phyloP scores from a whole-genome alignment of 306 rosid species.

The Quercus rubra region DNA sequence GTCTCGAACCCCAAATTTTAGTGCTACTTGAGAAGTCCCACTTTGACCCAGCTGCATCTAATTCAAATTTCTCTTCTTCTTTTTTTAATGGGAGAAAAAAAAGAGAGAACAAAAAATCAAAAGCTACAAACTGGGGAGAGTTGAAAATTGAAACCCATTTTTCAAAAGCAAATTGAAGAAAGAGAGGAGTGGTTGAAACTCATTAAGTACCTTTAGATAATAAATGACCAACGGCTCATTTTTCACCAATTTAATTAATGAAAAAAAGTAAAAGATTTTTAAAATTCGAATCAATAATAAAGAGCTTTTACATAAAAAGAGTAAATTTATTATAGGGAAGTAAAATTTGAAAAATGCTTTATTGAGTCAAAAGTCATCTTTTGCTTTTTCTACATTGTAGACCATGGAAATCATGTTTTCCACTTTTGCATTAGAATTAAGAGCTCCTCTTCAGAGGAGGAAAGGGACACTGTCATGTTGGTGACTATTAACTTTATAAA shows the following conservation, averaged over 20 bases:
- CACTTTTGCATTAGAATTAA: constrained; percentile 50
- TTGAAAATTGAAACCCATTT: too few relatives aligned
- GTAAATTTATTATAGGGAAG: not conserved
- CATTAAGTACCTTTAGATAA: too few relatives aligned
- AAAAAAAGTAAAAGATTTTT: too few relatives aligned
- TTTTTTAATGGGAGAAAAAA: too few relatives aligned
- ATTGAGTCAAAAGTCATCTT: constrained; percentile 52
- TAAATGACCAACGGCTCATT: too few relatives aligned
- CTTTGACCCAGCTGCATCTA: too few relatives aligned
- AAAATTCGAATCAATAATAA: not conserved
- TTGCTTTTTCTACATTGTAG: constrained; percentile 55
- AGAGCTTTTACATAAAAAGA: not conserved
- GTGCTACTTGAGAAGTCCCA: not conserved
- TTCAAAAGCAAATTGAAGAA: too few relatives aligned
- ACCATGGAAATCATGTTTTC: constrained; percentile 55
- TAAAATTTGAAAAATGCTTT: not conserved
- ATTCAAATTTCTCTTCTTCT: too few relatives aligned
- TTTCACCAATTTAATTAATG: too few relatives aligned
- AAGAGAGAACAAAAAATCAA: too few relatives aligned
- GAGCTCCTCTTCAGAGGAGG: constrained; percentile 40
- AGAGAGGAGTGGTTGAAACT: too few relatives aligned
- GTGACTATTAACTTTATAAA: constrained; percentile 24
- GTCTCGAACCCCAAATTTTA: not conserved
- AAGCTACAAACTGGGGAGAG: too few relatives aligned
- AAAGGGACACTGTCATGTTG: constrained; percentile 18